Evolutionary conservation across 164 flowering plant species (phyloP).

Genomic region (Aristolochia fimbriata): DNA sequence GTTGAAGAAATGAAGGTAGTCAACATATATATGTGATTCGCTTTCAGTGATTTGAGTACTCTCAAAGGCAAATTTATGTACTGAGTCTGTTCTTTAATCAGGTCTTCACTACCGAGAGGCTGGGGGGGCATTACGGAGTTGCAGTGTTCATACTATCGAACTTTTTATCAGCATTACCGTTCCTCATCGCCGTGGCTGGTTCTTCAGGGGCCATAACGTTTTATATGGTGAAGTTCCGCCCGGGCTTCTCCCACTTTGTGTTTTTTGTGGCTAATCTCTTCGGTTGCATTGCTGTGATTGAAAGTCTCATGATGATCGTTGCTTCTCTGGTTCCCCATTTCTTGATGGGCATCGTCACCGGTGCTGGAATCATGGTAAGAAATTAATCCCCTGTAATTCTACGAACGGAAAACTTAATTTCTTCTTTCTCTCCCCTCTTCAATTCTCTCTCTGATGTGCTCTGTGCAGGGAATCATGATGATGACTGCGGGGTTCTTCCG

Average conservation of each 20-base stretch:
- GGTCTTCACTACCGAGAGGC: constrained; percentile 33
- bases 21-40: no score
- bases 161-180: constrained; percentile 58
- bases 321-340: constrained; percentile 66
- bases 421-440: background rate
- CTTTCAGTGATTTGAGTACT: no score
- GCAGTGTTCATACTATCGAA: constrained; percentile 32
- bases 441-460: background rate
- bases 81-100: constrained; percentile 1
- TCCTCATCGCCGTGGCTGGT: constrained; percentile 30
- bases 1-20: constrained; percentile 89
- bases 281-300: constrained; percentile 39
- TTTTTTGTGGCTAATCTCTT: constrained; percentile 29
- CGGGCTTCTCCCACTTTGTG: constrained; percentile 26
- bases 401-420: no score
- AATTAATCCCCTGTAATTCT: background rate
- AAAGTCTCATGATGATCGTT: constrained; percentile 66
- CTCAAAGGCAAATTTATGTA: no score
- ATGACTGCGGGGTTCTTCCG: constrained; percentile 83
- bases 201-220: constrained; percentile 31
- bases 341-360: constrained; percentile 43
- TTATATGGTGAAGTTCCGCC: constrained; percentile 47
- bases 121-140: constrained; percentile 33
- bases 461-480: constrained; percentile 63
- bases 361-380: constrained; percentile 37